Conservation (phyloP, 2,329 filamentous ascomycete species). For the Rosellinia necatrix region DNA sequence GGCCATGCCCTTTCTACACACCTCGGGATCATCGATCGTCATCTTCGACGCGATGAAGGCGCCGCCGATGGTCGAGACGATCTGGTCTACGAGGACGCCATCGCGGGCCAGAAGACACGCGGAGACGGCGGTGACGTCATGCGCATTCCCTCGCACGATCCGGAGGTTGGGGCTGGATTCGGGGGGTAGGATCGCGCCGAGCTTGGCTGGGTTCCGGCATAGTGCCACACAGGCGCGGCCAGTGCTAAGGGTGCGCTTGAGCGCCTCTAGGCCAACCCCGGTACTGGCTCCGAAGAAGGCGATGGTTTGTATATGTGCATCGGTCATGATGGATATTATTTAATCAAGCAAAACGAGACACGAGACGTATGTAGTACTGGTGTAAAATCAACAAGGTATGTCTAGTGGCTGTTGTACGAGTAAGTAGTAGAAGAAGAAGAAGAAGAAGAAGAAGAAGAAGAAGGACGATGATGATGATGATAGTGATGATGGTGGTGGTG, state of each 20-base stretch:
- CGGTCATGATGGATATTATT: conserved; percentile 13
- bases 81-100: conserved; percentile 48
- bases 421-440: too few species aligned
- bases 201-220: conserved; percentile 55
- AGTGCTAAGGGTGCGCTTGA: conserved; percentile 52
- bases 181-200: conserved; percentile 45
- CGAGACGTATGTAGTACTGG: too few species aligned
- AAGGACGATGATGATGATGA: too few species aligned
- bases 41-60: conserved; percentile 38
- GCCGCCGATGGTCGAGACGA: conserved; percentile 56
- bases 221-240: conserved; percentile 54
- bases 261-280: conserved; percentile 54
- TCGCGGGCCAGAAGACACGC: conserved; percentile 41
- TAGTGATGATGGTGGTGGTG: too few species aligned
- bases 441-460: too few species aligned
- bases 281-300: conserved; percentile 60
- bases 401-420: too few species aligned
- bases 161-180: conserved; percentile 45
- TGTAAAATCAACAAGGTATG: too few species aligned
- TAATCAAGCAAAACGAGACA: too few species aligned
- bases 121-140: conserved; percentile 46
- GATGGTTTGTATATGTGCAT: conserved; percentile 44
- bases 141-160: conserved; percentile 55
- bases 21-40: conserved; percentile 48
- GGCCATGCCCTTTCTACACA: conserved; percentile 52